Conservation (phyloP, 345 rosid species). For the Linum lewisii region DNA sequence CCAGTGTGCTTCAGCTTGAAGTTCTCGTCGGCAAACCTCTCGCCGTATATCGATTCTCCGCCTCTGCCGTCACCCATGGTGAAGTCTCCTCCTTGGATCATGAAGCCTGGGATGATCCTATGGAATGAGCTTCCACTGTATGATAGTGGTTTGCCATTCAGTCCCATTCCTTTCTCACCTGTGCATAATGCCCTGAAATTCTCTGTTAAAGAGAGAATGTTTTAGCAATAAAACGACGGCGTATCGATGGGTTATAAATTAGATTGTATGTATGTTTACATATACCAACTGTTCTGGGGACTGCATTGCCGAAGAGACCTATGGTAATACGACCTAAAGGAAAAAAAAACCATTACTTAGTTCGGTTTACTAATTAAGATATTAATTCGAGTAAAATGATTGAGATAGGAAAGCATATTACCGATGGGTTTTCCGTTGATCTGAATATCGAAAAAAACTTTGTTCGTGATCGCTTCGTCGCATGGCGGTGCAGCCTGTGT, state of each 20-base stretch:
- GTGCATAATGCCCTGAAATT: not conserved
- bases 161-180: not conserved
- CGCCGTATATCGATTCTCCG: not conserved
- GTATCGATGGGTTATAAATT: no score
- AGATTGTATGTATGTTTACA: no score
- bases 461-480: no score
- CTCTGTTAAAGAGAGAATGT: not conserved
- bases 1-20: conserved; percentile 72
- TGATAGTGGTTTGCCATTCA: not conserved
- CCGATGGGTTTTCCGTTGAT: no score
- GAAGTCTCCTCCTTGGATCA: not conserved
- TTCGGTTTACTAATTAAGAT: no score
- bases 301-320: not conserved
- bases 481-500: no score
- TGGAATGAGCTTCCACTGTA: not conserved
- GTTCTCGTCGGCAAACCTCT: conserved; percentile 29
- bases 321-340: no score
- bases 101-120: not conserved
- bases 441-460: no score
- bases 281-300: not conserved
- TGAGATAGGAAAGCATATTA: no score
- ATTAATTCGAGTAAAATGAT: no score
- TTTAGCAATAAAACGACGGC: no score
- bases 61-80: not conserved
- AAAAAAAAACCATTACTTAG: no score